Percentiles rank a stretch among this genome's conserved stretches.
These are phyloP conservation scores for Violaceomyces palustris DNA, from an alignment of 1,284 basidiomycete species.

Conservation along the genomic window DNA sequence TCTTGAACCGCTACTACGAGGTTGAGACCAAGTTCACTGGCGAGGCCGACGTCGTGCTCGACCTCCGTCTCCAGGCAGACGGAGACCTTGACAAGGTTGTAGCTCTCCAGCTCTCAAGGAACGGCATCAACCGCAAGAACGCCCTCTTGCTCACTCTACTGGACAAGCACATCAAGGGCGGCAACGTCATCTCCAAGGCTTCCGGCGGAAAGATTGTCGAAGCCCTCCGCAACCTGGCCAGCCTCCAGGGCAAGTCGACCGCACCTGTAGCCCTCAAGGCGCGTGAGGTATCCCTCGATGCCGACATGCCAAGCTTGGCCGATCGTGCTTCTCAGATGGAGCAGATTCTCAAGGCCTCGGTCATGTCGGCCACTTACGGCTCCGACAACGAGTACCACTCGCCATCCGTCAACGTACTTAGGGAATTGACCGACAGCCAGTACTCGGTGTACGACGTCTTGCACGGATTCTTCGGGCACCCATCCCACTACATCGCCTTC, in stretches of 20 bases:
- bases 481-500: conserved; percentile 67
- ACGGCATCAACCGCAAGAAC: conserved; percentile 88
- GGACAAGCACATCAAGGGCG: conserved; percentile 59
- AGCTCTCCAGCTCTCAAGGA: conserved; percentile 83
- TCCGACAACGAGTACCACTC: conserved; percentile 63
- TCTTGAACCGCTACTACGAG: conserved; percentile 70
- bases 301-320: conserved; percentile 93
- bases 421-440: conserved; percentile 89
- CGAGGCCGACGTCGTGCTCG: conserved; percentile 79
- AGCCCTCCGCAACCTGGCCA: conserved; percentile 60
- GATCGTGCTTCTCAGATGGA: conserved; percentile 93
- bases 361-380: conserved; percentile 73
- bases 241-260: conserved; percentile 61
- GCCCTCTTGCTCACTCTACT: conserved; percentile 79
- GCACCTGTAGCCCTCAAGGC: conserved; percentile 72
- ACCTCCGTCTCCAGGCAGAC: conserved; percentile 85
- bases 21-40: conserved; percentile 92
- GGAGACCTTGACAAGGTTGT: conserved; percentile 86
- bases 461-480: conserved; percentile 81
- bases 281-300: conserved; percentile 90
- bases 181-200: conserved; percentile 31
- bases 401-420: conserved; percentile 78
- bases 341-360: conserved; percentile 79
- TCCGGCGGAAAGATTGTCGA: conserved; percentile 36
- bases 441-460: conserved; percentile 97